Base-by-base conservation (phyloP, 1,139 yeast species). In the Candida dubliniensis region DNA sequence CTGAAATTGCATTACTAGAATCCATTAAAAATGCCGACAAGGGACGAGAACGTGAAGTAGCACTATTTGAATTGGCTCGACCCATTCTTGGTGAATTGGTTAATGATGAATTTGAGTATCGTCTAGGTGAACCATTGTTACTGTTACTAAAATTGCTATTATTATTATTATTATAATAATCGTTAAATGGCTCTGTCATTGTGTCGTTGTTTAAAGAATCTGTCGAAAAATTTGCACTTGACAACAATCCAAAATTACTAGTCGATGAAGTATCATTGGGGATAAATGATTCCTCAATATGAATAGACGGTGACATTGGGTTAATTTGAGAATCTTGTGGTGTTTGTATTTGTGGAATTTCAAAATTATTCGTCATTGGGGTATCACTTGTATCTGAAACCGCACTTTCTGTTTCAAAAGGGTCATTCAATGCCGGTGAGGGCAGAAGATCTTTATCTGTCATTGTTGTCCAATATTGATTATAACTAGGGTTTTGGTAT, bases 141-240 rank as follows among this genome's bases (percentile, higher is more conserved):
- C 18, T 15, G 12, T 9, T 29, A 26, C 35, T 34, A n/a, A n/a
- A n/a, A 34, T 34, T 37, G 29, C 35, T 42, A 14, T 14, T 15
- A 10, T 9, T 29, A 26, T 34, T 34, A 32, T 29, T 33, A 3
- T 13, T 34, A 24, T 38, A 24, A 9, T 35, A 41, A 27, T 41
- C 44, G 25, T 36, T 10, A 18, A 33, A 31, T 12, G 40, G 34
- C 12, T 26, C 34, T 8, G 36, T 13, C n/a, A n/a, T n/a, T 14
- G 39, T 12, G 13, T 43, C 47, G 26, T 30, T 50, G 26, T 30
- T 50, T 12, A 71, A 51, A 1, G 77, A 73, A 40, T 73, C 77
- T 0, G 72, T 56, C n/a, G 76, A 71, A 53, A 73, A 73, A 53
- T 73, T 73, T 36, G 75, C 69, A 47, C 76, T 69, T 10, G 71